Evolutionary conservation across 2,329 filamentous ascomycete species (phyloP), one percentile per base, ranked within the genome.

Genomic region (Colletotrichum liaoningense): DNA sequence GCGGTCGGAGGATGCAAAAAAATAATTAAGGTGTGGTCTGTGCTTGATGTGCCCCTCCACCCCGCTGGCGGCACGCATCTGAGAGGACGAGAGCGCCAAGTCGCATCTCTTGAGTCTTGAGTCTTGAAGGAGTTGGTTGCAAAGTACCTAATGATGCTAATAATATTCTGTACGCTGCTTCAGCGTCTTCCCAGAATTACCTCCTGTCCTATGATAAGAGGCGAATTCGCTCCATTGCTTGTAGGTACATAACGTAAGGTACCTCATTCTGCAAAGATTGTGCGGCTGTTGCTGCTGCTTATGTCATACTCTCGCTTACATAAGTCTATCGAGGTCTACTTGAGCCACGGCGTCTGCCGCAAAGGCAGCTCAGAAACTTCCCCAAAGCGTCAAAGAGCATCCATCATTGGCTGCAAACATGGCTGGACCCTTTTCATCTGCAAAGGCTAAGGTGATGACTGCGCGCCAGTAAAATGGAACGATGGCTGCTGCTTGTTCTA

Each of bases 11-110:
- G 35, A 69, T 55, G 65, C 38, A 69, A 62, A 69, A 62, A 64
- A 67, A 42, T 42, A 49, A 77, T 78, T 79, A 78, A 80, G 80
- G 75, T 79, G 72, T 78, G 80, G 79, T 78, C 78, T 69, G 79
- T 80, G 79, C 79, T 7, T 60, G 0, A 3, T 2, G 16, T 76
- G 71, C 75, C 67, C 75, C 70, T 66, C 71, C 73, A 75, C 75
- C 75, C 76, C 75, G 70, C 75, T 55, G 28, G 54, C 62, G 55
- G 59, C 42, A 69, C 26, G 67, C 67, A 64, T 22, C 55, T 65
- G 22, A 73, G 66, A 73, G 69, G 69, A 69, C 65, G 64, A 69
- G 65, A 49, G 56, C 19, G 69, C 54, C 59, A 72, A 72, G 46
- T 33, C 33, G 33, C 33, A 35, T 35, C 9, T 35, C 33, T 35